Percentiles rank a stretch among this genome's conserved stretches.
Evolutionary conservation across 805 yeast species (phyloP).

Genomic region (Wickerhamiella hasegawae): DNA sequence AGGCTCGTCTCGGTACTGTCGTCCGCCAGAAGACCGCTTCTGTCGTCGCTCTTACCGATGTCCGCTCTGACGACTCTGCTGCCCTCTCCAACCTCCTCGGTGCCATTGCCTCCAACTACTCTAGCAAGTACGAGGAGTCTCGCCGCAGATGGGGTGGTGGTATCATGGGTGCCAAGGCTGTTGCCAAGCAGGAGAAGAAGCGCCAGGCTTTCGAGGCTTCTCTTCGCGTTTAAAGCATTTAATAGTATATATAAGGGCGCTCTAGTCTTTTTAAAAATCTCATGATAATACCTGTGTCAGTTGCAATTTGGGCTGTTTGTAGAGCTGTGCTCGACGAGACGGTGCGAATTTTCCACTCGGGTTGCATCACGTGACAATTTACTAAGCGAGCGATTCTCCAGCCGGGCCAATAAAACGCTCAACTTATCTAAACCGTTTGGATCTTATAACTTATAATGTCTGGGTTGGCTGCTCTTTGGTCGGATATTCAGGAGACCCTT

Average conservation of each 20-base stretch:
- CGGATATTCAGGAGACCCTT: constrained; percentile 65
- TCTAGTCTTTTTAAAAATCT: too few relatives aligned
- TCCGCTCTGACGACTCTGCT: constrained; percentile 85
- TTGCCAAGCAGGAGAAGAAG: constrained; percentile 66
- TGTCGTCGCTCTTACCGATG: constrained; percentile 95
- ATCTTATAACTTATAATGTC: constrained; percentile 8
- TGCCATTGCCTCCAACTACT: constrained; percentile 84
- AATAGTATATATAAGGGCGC: too few relatives aligned
- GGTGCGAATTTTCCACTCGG: background rate
- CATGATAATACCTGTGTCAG: too few relatives aligned
- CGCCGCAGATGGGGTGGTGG: constrained; percentile 99
- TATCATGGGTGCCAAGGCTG: constrained; percentile 88
- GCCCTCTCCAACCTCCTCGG: constrained; percentile 85
- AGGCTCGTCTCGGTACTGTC: constrained; percentile 95
- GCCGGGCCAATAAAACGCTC: constrained; percentile 5
- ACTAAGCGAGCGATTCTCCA: background rate
- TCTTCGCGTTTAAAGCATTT: constrained; percentile 17
- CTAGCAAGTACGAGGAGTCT: constrained; percentile 84
- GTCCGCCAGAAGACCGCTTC: constrained; percentile 97
- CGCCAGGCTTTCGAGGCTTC: constrained; percentile 36
- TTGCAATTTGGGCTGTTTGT: too few relatives aligned
- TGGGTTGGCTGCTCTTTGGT: constrained; percentile 27
- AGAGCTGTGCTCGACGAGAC: background rate
- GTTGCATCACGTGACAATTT: background rate
- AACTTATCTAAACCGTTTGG: constrained; percentile 1